Base-by-base conservation (phyloP, 805 yeast genomes). In the Cyberlindnera maritima region DNA sequence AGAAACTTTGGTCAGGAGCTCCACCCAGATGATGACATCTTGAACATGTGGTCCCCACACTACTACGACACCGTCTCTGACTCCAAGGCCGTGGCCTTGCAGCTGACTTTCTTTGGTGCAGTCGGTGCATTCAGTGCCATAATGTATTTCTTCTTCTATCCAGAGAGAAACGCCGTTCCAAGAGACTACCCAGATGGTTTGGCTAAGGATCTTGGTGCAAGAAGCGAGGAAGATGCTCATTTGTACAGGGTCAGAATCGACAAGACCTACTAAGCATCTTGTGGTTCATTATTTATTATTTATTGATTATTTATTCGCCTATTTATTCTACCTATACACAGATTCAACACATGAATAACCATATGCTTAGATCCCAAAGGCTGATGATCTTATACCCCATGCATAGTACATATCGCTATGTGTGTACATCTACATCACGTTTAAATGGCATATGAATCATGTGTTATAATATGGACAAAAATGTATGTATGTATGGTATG, bases 31-130 rank as follows among this genome's bases (percentile, higher is more conserved):
- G 85, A 83, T 55, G 96, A 88, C 61, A 69, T 79, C 65, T 73
- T 82, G 60, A 91, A 88, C 65, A 76, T 86, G 74, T 88, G 96
- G 96, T 79, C 96, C 9, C 94, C 96, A 12, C 95, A 88, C 60
- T 76, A 81, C 60, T 80, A 73, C 63, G 80, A 81, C 56, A 64
- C 71, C 33, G 85, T 81, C 29, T 69, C 77, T 34, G 84, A 85
- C 65, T 61, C 66, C 39, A 75, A 78, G 28, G 95, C 96, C 1
- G 64, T 81, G 44, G 74, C 67, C 56, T 79, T 79, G 64, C 76
- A 81, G 53, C 68, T 68, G n/a, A 60, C 70, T 8, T 84, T 84
- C 66, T 77, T 84, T 58, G 81, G 75, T n/a, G 62, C 61, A 6
- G 53, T 77, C 43, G 73, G 66, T 4, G 60, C 63, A 1, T 70